Base-by-base conservation (phyloP, 768 basidiomycete genomes). In the Calocybe cyanea region DNA sequence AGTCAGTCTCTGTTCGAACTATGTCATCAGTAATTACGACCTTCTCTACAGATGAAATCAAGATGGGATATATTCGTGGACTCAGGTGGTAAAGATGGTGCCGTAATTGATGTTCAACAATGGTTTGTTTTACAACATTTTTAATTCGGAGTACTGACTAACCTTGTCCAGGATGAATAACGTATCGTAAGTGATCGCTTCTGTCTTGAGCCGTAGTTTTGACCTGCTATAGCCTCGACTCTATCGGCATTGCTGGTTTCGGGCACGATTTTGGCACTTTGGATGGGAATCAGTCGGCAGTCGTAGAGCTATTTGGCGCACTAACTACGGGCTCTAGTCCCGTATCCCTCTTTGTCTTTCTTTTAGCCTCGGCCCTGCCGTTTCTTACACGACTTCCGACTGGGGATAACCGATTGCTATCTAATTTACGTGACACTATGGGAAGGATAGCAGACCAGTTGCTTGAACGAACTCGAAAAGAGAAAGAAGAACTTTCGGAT, bases 181-280 rank as follows among this genome's bases (percentile, higher is more conserved):
- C 36, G 60, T 76, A 4, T 68, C 76, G 74, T 73, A 54, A 38
- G 70, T 49, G 1, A 11, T 21, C 17, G 2, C 19, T 14, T 24
- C 19, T 24, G 11, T 23, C 17, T 13, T 14, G 2, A 24, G 23
- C 7, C 20, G 17, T 7, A 2, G 11, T 23, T 5, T 34, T 24
- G 20, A 28, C 1, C 24, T 21, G 36, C 15, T 13, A n/a, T 38
- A 80, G 78, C 9, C 63, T 83, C 3, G 81, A 83, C 52, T 71
- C 66, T 1, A 67, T 83, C 41, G 78, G 81, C 11, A 75, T 81
- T 25, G 78, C 77, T 6, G 78, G 79, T 0, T 83, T 82, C 46
- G 73, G 75, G 4, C 74, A 82, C 51, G 66, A 80, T 53, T 83
- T 83, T 49, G 70, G 71, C 11, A 59, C 75, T 0, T 64, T 82